Percentiles rank a stretch among this genome's conserved stretches.
phyloP scores from a whole-genome alignment of 768 basidiomycete species.

The Baorangia bicolor region DNA sequence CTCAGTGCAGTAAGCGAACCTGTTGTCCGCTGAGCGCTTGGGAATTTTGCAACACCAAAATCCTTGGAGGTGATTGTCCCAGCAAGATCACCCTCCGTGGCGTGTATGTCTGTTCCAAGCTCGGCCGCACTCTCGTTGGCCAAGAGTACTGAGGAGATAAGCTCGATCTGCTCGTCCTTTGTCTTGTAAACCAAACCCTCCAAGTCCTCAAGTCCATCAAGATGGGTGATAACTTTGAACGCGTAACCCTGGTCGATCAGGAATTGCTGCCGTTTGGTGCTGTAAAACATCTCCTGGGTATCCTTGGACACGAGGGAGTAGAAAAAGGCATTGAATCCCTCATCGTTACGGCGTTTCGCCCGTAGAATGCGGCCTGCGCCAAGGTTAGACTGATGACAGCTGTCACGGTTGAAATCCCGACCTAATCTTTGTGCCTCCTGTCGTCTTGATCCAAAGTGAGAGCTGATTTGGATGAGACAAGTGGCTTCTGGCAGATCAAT shows the following conservation, averaged over 20 bases:
- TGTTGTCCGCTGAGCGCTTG: constrained; percentile 70
- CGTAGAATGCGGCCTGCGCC: constrained; percentile 85
- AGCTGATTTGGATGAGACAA: constrained; percentile 98
- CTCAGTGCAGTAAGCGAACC: constrained; percentile 82
- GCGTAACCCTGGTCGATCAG: constrained; percentile 98
- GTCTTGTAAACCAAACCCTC: constrained; percentile 91
- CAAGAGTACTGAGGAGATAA: constrained; percentile 88
- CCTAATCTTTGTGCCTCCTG: constrained; percentile 97
- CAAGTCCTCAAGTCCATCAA: constrained; percentile 86
- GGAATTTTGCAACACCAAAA: constrained; percentile 69
- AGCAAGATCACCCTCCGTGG: constrained; percentile 80
- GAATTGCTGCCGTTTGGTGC: constrained; percentile 98
- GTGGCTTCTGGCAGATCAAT: constrained; percentile 99
- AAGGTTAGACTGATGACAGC: constrained; percentile 12
- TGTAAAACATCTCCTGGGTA: constrained; percentile 99
- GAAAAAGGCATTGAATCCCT: constrained; percentile 99
- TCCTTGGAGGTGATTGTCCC: constrained; percentile 87
- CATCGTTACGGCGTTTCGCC: constrained; percentile 96
- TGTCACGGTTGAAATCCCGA: constrained; percentile 35
- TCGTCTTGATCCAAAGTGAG: constrained; percentile 96
- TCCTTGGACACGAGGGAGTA: constrained; percentile 99
- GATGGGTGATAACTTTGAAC: constrained; percentile 98
- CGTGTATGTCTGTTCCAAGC: constrained; percentile 78
- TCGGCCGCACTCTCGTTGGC: constrained; percentile 91
- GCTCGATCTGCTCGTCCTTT: constrained; percentile 91